Evolutionary conservation across 2,329 filamentous ascomycete species (phyloP), one percentile per base, ranked within the genome.

Genomic region (Xylaria sp.): DNA sequence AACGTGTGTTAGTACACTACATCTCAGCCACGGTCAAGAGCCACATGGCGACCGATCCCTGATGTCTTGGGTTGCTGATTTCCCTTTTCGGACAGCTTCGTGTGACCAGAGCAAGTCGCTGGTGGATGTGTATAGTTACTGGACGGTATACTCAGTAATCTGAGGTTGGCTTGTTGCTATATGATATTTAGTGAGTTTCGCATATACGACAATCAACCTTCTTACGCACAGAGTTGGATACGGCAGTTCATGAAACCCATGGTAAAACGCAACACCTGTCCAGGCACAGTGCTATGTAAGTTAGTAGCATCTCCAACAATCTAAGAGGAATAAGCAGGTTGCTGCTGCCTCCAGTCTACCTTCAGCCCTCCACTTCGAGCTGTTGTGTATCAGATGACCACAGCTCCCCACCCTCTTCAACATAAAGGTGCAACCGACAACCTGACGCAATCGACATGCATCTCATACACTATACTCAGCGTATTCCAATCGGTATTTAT

Each of bases 11-110:
- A 48, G 23, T 48, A 48, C 51, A 12, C 20, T 48, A 46, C 18
- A 46, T 46, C 56, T 61, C 41, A 69, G 66, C 66, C 66, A 69
- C 69, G 65, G 23, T 34, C 9, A n/a, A 28, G 31, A 70, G 66
- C 65, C 61, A 65, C 61, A 69, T 62, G 61, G 57, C 56, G 34
- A 66, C 50, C 56, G 41, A 62, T 56, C 34, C 50, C 28, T 44
- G 48, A 23, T 25, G 54, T 51, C 34, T 48, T 67, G 39, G 41
- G 31, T 46, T 46, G 52, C 28, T 65, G 62, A 41, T 70, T 73
- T 59, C 73, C 73, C 28, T 65, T 73, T 75, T 54, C 41, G 63
- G 70, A 74, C 69, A 72, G 70, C 72, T 75, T 71, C 54, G 69
- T 66, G 66, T 70, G 60, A 54, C 56, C 52, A 56, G 64, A 60